Evolutionary conservation across 2,329 filamentous ascomycete species (phyloP).

Genomic region (Lasiodiplodia sp.): DNA sequence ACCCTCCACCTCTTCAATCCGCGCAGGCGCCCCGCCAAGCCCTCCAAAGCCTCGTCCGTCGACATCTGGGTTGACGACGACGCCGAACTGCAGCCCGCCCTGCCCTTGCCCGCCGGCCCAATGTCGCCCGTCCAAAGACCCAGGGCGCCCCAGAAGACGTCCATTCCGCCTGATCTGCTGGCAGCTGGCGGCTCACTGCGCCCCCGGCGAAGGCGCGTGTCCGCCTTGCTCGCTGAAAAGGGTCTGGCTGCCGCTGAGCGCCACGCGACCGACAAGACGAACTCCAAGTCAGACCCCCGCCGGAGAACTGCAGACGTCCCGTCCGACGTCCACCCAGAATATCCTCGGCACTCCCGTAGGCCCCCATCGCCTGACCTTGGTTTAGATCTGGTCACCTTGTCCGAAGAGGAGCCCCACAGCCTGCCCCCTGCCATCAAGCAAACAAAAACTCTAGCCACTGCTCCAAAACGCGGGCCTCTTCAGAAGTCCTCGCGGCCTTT

Average conservation of each 20-base stretch:
- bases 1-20: slow-evolving; percentile 42
- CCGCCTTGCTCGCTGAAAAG: slow-evolving; percentile 41
- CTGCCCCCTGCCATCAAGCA: slow-evolving; percentile 39
- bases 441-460: slow-evolving; percentile 52
- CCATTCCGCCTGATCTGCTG: slow-evolving; percentile 32
- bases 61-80: slow-evolving; percentile 49
- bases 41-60: slow-evolving; percentile 40
- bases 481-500: slow-evolving; percentile 48
- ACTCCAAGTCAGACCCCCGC: slow-evolving; percentile 47
- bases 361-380: slow-evolving; percentile 47
- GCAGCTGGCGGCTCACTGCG: slow-evolving; percentile 32
- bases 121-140: slow-evolving; percentile 36
- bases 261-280: slow-evolving; percentile 34
- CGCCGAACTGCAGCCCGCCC: slow-evolving; percentile 29
- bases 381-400: slow-evolving; percentile 47
- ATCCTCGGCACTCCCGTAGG: slow-evolving; percentile 38
- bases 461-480: slow-evolving; percentile 60
- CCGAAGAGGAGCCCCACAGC: slow-evolving; percentile 46
- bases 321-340: slow-evolving; percentile 58
- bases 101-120: slow-evolving; percentile 35
- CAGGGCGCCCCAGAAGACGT: slow-evolving; percentile 40
- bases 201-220: slow-evolving; percentile 46
- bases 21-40: slow-evolving; percentile 38
- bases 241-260: slow-evolving; percentile 11
- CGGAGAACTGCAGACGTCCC: slow-evolving; percentile 60